phyloP scores from a whole-genome alignment of 2,329 filamentous ascomycete genomes.

The Fusarium udum region DNA sequence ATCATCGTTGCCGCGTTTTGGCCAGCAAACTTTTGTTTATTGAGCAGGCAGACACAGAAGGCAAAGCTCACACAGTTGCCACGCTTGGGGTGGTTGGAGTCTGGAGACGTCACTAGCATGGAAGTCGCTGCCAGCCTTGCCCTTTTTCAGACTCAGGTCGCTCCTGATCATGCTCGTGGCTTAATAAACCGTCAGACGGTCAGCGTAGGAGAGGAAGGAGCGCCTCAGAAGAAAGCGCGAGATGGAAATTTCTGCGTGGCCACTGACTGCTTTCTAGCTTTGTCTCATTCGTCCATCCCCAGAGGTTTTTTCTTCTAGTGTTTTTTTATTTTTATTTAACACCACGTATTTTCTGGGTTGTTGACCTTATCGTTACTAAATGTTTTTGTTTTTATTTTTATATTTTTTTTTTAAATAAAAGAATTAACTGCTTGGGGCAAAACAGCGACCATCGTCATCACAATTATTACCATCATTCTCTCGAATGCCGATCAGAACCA shows the following conservation, averaged over 20 bases:
- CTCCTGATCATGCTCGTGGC: conserved; percentile 20
- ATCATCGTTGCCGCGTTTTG: conserved; percentile 10
- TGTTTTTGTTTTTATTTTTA: too few species aligned
- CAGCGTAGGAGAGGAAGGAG: conserved; percentile 3
- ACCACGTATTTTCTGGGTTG: neutral
- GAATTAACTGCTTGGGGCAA: neutral
- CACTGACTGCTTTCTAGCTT: conserved; percentile 14
- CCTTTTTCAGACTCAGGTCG: conserved; percentile 21
- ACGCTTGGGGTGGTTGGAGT: conserved; percentile 35
- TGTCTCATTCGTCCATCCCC: conserved; percentile 21
- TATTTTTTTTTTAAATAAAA: too few species aligned
- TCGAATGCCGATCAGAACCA: conserved; percentile 25
- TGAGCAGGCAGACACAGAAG: neutral
- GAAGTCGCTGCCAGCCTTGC: conserved; percentile 29
- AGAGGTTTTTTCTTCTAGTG: neutral
- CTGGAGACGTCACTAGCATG: conserved; percentile 28
- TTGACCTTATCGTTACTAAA: neutral
- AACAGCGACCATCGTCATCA: conserved; percentile 21
- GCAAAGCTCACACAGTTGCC: neutral
- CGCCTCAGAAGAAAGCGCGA: conserved; percentile 9
- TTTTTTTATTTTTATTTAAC: neutral
- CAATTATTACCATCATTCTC: conserved; percentile 9
- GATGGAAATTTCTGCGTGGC: conserved; percentile 28
- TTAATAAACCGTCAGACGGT: conserved; percentile 23
- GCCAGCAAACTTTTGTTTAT: neutral